Conservation (phyloP, 495 filamentous ascomycete species). For the Friedmanniomyces simplex region DNA sequence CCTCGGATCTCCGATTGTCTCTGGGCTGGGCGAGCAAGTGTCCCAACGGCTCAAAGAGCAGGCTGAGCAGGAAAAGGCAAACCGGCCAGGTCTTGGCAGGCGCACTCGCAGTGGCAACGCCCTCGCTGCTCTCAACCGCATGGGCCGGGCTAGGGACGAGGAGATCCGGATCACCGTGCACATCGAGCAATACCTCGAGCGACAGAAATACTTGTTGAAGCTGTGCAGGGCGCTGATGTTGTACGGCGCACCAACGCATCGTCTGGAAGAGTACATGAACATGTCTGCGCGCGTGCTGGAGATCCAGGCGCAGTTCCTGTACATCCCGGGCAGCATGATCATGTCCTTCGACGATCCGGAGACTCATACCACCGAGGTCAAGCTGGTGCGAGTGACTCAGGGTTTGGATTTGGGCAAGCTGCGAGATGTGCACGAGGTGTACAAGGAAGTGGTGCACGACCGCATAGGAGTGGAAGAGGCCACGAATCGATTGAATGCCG, state of each 20-base stretch:
- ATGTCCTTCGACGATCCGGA: slow-evolving; percentile 83
- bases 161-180: slow-evolving; percentile 78
- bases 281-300: slow-evolving; percentile 83
- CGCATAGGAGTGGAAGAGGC: slow-evolving; percentile 77
- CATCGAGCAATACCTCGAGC: slow-evolving; percentile 71
- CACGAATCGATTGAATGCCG: slow-evolving; percentile 54
- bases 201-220: slow-evolving; percentile 74
- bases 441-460: slow-evolving; percentile 90
- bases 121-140: slow-evolving; percentile 36
- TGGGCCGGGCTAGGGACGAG: slow-evolving; percentile 40
- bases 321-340: slow-evolving; percentile 92
- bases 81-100: slow-evolving; percentile 17
- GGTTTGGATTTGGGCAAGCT: slow-evolving; percentile 79
- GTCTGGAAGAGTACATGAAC: slow-evolving; percentile 65
- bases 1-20: slow-evolving; percentile 35
- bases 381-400: slow-evolving; percentile 65
- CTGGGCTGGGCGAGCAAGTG: slow-evolving; percentile 27
- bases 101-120: slow-evolving; percentile 39
- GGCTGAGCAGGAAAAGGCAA: slow-evolving; percentile 18
- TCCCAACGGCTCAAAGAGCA: slow-evolving; percentile 32
- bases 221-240: slow-evolving; percentile 79
- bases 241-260: slow-evolving; percentile 39
- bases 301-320: slow-evolving; percentile 85
- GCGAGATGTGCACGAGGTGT: slow-evolving; percentile 75
- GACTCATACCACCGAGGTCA: slow-evolving; percentile 88